A percentile compares a stretch with the other conserved stretches of the same genome.
These are phyloP conservation scores for Coemansia sp. DNA, from an alignment of 192 early-diverging fungal species.

Conservation along the genomic window DNA sequence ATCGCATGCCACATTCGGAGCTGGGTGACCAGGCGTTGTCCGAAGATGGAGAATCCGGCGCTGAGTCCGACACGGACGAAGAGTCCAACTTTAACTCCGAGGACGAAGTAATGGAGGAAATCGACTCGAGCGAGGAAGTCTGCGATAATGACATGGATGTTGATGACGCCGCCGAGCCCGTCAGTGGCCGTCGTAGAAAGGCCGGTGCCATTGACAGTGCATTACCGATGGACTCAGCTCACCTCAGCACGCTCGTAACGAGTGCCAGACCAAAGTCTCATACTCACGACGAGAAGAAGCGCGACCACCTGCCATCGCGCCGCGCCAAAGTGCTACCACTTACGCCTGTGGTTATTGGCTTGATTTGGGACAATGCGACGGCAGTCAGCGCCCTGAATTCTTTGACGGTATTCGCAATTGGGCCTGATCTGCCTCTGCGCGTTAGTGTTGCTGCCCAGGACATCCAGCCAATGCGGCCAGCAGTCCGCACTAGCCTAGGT, in stretches of 20 bases:
- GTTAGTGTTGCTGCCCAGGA: constrained; percentile 18
- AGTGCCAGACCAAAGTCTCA: not conserved
- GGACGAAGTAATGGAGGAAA: constrained; percentile 50
- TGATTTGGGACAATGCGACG: constrained; percentile 12
- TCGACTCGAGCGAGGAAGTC: constrained; percentile 38
- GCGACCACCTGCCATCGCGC: constrained; percentile 7
- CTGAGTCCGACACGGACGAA: constrained; percentile 19
- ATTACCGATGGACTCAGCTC: not conserved
- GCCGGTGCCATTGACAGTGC: not conserved
- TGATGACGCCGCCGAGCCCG: constrained; percentile 12
- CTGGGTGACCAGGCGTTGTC: not conserved
- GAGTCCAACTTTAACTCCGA: constrained; percentile 37
- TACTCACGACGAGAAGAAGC: constrained; percentile 1
- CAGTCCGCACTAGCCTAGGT: not conserved
- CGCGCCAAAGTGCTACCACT: constrained; percentile 35
- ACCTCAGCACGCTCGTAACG: not conserved
- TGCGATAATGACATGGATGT: constrained; percentile 28
- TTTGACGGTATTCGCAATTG: constrained; percentile 19
- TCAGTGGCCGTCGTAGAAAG: not conserved
- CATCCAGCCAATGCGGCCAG: constrained; percentile 1
- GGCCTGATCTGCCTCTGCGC: constrained; percentile 14
- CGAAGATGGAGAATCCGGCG: constrained; percentile 8
- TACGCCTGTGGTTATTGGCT: constrained; percentile 39
- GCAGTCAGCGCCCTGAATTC: not conserved
- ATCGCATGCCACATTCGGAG: constrained; percentile 23